These are phyloP conservation scores for Kwoniella dendrophila DNA, from an alignment of 768 basidiomycete species.

Conservation along the genomic window DNA sequence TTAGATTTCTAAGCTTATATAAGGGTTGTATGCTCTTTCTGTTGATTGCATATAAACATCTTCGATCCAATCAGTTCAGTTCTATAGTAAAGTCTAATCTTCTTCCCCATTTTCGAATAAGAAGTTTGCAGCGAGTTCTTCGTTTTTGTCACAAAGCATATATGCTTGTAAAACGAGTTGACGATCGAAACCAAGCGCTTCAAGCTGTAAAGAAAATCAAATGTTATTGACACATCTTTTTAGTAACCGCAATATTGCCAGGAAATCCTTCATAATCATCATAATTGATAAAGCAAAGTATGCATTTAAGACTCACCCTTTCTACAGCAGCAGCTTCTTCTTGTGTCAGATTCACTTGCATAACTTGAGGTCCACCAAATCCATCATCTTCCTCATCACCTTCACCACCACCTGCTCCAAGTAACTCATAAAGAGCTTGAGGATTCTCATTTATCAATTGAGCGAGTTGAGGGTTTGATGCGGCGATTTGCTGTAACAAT, in stretches of 20 bases:
- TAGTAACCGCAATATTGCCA: background rate
- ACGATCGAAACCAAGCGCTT: slow-evolving; percentile 82
- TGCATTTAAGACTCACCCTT: slow-evolving; percentile 65
- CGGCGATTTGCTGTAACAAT: slow-evolving; percentile 77
- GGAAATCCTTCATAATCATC: background rate
- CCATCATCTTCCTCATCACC: slow-evolving; percentile 56
- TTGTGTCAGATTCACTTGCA: slow-evolving; percentile 69
- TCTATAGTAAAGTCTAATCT: slow-evolving; percentile 14
- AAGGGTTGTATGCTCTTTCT: too few species aligned
- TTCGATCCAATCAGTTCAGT: background rate
- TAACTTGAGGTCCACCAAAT: slow-evolving; percentile 59
- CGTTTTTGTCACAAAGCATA: slow-evolving; percentile 83
- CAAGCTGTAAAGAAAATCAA: slow-evolving; percentile 63
- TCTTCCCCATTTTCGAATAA: slow-evolving; percentile 72
- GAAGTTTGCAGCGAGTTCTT: slow-evolving; percentile 93
- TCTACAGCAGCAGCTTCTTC: slow-evolving; percentile 88
- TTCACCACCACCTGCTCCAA: slow-evolving; percentile 59
- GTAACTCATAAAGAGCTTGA: slow-evolving; percentile 66
- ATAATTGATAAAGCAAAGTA: background rate
- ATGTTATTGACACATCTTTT: slow-evolving; percentile 10
- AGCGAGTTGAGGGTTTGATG: slow-evolving; percentile 73
- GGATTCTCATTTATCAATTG: slow-evolving; percentile 73
- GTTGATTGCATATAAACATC: background rate
- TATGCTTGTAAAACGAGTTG: slow-evolving; percentile 85
- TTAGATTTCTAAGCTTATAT: too few species aligned